Conservation (phyloP, 2,329 filamentous ascomycete species). For the Rutstroemia sp. region DNA sequence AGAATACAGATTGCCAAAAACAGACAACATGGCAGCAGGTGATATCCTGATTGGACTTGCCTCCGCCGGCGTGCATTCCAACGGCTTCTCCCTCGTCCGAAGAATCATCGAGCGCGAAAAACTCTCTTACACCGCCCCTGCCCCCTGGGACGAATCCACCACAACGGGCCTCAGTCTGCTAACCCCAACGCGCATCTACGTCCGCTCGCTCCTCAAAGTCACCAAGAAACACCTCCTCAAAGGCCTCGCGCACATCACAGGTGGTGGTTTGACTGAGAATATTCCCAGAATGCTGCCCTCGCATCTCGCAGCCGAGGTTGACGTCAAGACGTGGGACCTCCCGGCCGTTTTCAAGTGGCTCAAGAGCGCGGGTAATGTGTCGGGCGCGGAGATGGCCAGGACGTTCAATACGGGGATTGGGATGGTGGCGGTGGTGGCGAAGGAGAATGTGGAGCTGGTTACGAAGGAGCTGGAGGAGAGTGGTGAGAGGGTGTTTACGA, state of each 20-base stretch:
- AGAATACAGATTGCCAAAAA: constrained; percentile 66
- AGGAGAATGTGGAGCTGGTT: constrained; percentile 54
- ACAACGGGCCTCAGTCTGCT: constrained; percentile 71
- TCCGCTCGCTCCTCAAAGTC: constrained; percentile 68
- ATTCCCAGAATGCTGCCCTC: constrained; percentile 86
- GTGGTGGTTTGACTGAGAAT: constrained; percentile 88
- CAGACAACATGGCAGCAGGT: constrained; percentile 66
- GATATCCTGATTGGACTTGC: constrained; percentile 81
- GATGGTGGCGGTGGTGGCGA: constrained; percentile 80
- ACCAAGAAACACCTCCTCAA: constrained; percentile 62
- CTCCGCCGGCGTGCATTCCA: constrained; percentile 87
- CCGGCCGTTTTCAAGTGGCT: constrained; percentile 84
- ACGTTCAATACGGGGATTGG: constrained; percentile 95
- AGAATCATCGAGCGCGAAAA: constrained; percentile 72
- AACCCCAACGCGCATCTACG: constrained; percentile 90
- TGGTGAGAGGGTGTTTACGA: constrained; percentile 69
- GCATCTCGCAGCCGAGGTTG: constrained; percentile 71
- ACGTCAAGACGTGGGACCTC: constrained; percentile 67
- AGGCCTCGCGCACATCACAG: constrained; percentile 94
- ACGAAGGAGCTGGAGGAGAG: constrained; percentile 51
- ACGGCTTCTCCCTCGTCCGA: constrained; percentile 94
- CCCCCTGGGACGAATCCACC: constrained; percentile 64
- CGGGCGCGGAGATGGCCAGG: constrained; percentile 72
- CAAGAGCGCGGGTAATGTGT: constrained; percentile 63
- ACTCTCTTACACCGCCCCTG: constrained; percentile 61